phyloP scores from a whole-genome alignment of 805 yeast species.

The Ogataea populi-albae region DNA sequence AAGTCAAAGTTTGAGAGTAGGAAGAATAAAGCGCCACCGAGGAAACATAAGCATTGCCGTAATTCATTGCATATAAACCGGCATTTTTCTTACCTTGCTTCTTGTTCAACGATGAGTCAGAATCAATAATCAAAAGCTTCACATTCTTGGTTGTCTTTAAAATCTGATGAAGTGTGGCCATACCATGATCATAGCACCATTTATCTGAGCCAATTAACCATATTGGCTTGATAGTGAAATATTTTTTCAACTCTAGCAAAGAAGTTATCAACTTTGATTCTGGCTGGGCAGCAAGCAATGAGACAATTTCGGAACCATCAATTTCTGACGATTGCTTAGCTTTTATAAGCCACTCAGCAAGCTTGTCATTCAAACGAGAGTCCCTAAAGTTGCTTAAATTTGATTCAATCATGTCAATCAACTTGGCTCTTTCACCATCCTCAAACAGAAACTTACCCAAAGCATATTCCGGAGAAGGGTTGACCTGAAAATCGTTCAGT shows the following conservation, averaged over 20 bases:
- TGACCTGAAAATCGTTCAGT: constrained; percentile 57
- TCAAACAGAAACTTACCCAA: constrained; percentile 68
- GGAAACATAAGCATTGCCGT: constrained; percentile 85
- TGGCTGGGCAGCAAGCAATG: constrained; percentile 38
- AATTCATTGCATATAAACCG: constrained; percentile 93
- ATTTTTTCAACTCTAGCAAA: constrained; percentile 45
- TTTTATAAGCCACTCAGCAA: constrained; percentile 69
- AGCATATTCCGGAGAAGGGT: constrained; percentile 79
- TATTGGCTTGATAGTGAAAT: constrained; percentile 47
- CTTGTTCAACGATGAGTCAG: constrained; percentile 59
- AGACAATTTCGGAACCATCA: constrained; percentile 29
- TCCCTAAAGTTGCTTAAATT: constrained; percentile 44
- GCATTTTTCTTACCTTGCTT: constrained; percentile 81
- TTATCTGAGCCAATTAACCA: constrained; percentile 95
- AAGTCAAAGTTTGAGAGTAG: constrained; percentile 87
- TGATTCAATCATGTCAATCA: constrained; percentile 45
- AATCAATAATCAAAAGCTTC: constrained; percentile 83
- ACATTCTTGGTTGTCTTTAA: constrained; percentile 66
- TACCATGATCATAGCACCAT: constrained; percentile 92
- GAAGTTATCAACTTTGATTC: constrained; percentile 30
- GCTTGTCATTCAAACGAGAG: constrained; percentile 47
- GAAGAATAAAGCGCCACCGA: constrained; percentile 92
- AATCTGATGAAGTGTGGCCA: constrained; percentile 86
- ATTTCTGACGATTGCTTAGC: constrained; percentile 38
- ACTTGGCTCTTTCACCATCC: constrained; percentile 47